These are phyloP conservation scores for Gossypium raimondii DNA, from an alignment of 345 rosid genomes.

Conservation along the genomic window DNA sequence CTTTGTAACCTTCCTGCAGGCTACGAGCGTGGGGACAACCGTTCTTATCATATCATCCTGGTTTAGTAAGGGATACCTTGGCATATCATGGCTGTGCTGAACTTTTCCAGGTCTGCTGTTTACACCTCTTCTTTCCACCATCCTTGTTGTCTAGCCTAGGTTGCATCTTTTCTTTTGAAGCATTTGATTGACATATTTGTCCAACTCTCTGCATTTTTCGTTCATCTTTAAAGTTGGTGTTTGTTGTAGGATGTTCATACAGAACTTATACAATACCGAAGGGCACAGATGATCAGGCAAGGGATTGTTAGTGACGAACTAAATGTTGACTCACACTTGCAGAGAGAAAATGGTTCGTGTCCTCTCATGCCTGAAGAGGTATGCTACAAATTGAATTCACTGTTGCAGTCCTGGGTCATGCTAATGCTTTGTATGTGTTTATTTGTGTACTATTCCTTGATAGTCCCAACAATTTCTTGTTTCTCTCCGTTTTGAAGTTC, in stretches of 20 bases:
- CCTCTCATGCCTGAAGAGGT: slow-evolving; percentile 99
- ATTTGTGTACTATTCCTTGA: neutral
- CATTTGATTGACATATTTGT: neutral
- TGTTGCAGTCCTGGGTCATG: neutral
- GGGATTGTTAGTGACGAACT: slow-evolving; percentile 60
- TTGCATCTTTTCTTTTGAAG: neutral
- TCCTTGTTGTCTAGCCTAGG: slow-evolving; percentile 12
- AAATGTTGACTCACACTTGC: slow-evolving; percentile 57
- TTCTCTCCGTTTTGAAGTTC: no score
- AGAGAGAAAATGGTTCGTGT: slow-evolving; percentile 80
- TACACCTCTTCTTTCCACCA: slow-evolving; percentile 17
- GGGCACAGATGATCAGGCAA: slow-evolving; percentile 85
- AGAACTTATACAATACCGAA: slow-evolving; percentile 85
- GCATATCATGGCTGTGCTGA: slow-evolving; percentile 99
- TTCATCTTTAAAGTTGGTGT: slow-evolving; percentile 22
- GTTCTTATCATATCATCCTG: slow-evolving; percentile 83
- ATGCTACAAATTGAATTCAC: slow-evolving; percentile 10
- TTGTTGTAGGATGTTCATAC: slow-evolving; percentile 78
- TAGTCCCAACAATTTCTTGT: no score
- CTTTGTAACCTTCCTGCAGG: slow-evolving; percentile 37
- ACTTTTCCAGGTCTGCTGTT: slow-evolving; percentile 73
- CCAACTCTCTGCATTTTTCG: slow-evolving; percentile 22
- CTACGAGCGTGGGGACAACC: slow-evolving; percentile 76
- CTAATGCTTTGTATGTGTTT: neutral
- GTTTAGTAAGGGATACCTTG: slow-evolving; percentile 71